Evolutionary conservation across 331 rosid species (phyloP).

Genomic region (Telfairia occidentalis): DNA sequence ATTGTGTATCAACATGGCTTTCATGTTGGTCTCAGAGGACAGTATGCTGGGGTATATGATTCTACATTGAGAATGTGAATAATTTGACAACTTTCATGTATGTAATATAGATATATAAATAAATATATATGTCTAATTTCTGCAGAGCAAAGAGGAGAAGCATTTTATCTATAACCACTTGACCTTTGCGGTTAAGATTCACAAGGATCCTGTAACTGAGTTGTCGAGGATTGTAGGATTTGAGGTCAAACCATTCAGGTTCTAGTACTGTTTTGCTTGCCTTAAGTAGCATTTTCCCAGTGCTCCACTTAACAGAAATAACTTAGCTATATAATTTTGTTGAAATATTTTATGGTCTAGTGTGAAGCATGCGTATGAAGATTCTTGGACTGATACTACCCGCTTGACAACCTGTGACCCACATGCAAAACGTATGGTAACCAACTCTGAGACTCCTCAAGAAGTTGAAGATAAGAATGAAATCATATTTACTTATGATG

Average conservation of each 20-base stretch:
- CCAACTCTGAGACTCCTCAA: slow-evolving; percentile 70
- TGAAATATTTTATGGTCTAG: slow-evolving; percentile 29
- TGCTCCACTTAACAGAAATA: background rate
- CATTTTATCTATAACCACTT: slow-evolving; percentile 87
- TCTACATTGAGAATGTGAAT: background rate
- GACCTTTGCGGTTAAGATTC: slow-evolving; percentile 66
- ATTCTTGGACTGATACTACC: slow-evolving; percentile 41
- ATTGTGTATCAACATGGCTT: slow-evolving; percentile 76
- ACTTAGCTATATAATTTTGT: slow-evolving; percentile 7
- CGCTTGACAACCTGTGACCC: slow-evolving; percentile 87
- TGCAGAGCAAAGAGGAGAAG: slow-evolving; percentile 72
- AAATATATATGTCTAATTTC: background rate
- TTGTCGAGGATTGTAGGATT: slow-evolving; percentile 85
- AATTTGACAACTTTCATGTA: background rate
- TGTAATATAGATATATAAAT: background rate
- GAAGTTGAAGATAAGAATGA: slow-evolving; percentile 87
- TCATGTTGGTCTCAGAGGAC: slow-evolving; percentile 85
- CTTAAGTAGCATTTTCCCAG: background rate
- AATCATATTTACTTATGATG: slow-evolving; percentile 78
- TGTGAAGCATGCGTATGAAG: slow-evolving; percentile 74
- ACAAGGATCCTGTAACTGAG: slow-evolving; percentile 62
- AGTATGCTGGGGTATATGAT: slow-evolving; percentile 62
- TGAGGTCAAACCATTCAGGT: slow-evolving; percentile 98
- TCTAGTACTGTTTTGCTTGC: slow-evolving; percentile 8
- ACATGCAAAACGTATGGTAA: slow-evolving; percentile 52